Evolutionary conservation across 257 asterid species (phyloP).

Genomic region (Solanum medicagineum): DNA sequence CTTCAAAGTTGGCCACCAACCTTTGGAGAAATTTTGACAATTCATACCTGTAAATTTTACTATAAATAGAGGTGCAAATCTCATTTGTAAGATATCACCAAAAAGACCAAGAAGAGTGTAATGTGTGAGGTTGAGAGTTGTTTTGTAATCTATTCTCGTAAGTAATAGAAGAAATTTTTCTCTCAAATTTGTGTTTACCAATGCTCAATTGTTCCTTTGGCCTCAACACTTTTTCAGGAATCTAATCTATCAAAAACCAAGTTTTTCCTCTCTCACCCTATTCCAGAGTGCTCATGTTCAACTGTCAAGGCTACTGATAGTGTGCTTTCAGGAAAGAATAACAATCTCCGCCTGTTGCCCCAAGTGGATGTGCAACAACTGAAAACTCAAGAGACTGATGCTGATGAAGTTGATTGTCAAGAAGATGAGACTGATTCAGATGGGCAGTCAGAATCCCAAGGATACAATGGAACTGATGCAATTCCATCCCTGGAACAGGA

Average conservation of each 20-base stretch:
- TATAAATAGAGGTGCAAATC: too few relatives aligned
- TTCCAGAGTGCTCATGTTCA: constrained; percentile 80
- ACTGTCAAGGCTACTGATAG: constrained; percentile 33
- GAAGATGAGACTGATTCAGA: constrained; percentile 56
- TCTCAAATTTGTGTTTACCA: too few relatives aligned
- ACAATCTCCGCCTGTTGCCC: constrained; percentile 32
- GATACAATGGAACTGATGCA: constrained; percentile 27
- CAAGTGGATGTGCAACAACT: constrained; percentile 31
- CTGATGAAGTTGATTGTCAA: constrained; percentile 45
- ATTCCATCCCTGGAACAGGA: constrained; percentile 57
- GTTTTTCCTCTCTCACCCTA: constrained; percentile 81
- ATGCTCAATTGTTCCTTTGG: too few relatives aligned
- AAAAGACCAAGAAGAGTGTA: too few relatives aligned
- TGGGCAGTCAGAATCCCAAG: constrained; percentile 37
- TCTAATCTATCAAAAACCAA: constrained; percentile 27
- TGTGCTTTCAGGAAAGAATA: too few relatives aligned
- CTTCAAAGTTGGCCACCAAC: too few relatives aligned
- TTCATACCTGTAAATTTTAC: too few relatives aligned
- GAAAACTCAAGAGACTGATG: constrained; percentile 23
- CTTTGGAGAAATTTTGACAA: too few relatives aligned
- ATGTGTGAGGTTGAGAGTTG: too few relatives aligned
- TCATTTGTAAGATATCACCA: too few relatives aligned
- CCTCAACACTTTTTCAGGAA: constrained; percentile 31
- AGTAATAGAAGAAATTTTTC: too few relatives aligned
- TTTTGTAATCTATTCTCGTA: too few relatives aligned